Percentiles rank a stretch among this genome's conserved stretches.
These are phyloP conservation scores for Shiraia sp. DNA, from an alignment of 2,329 filamentous ascomycete genomes.

Conservation along the genomic window DNA sequence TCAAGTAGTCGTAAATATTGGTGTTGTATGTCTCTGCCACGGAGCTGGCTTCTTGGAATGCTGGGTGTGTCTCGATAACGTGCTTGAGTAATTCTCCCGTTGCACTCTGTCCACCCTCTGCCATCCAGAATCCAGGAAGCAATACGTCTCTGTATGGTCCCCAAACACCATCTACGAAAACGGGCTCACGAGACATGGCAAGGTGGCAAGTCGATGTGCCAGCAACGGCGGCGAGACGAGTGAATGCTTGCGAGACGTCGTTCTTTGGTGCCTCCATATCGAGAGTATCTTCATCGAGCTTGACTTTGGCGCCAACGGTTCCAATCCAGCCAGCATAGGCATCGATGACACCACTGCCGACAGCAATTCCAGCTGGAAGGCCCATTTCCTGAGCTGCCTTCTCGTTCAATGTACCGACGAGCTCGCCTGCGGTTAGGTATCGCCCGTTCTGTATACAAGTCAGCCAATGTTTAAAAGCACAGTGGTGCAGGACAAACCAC, in stretches of 20 bases:
- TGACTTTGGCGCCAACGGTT: constrained; percentile 95
- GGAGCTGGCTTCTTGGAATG: constrained; percentile 77
- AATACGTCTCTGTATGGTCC: constrained; percentile 95
- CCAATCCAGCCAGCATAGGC: constrained; percentile 99
- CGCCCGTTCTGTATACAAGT: constrained; percentile 76
- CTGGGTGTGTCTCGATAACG: constrained; percentile 92
- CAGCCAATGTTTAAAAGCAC: constrained; percentile 32
- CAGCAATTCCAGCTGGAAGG: constrained; percentile 81
- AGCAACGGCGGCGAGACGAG: constrained; percentile 87
- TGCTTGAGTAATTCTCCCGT: constrained; percentile 94
- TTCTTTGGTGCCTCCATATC: constrained; percentile 72
- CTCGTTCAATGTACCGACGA: constrained; percentile 82
- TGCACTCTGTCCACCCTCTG: constrained; percentile 94
- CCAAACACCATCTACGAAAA: constrained; percentile 96
- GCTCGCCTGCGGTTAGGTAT: constrained; percentile 88
- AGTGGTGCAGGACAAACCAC: constrained; percentile 68
- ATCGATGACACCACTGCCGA: constrained; percentile 96
- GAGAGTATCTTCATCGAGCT: constrained; percentile 69
- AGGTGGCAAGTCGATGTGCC: constrained; percentile 97
- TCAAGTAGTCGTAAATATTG: constrained; percentile 95
- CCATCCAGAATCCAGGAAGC: constrained; percentile 92
- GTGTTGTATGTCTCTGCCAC: constrained; percentile 79
- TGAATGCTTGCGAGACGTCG: constrained; percentile 90
- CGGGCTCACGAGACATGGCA: constrained; percentile 89
- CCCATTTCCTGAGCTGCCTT: constrained; percentile 83